Conservation (phyloP, 805 yeast genomes). For the Lipomyces japonicus region DNA sequence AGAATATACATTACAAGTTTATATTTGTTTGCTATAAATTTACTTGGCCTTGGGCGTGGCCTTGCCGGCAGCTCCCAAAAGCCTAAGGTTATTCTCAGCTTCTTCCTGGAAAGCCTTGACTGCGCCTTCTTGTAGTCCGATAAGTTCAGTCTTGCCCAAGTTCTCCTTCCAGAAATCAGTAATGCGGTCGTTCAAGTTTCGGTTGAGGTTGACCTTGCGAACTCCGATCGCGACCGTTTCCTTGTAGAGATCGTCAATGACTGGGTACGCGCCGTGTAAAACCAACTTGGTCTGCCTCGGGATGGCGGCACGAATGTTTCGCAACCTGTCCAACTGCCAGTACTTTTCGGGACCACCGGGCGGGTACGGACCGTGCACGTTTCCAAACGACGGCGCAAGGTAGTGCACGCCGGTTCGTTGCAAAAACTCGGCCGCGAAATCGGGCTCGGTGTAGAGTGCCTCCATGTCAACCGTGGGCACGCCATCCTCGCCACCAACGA, state of each 20-base stretch:
- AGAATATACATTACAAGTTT: no score
- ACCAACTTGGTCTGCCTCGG: slow-evolving; percentile 36
- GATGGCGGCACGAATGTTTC: slow-evolving; percentile 25
- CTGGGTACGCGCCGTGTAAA: slow-evolving; percentile 40
- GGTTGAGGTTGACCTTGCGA: slow-evolving; percentile 39
- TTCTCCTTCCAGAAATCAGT: slow-evolving; percentile 31
- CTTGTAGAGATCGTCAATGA: slow-evolving; percentile 34
- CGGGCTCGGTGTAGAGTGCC: slow-evolving; percentile 39
- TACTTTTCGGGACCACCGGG: slow-evolving; percentile 38
- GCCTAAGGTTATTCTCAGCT: slow-evolving; percentile 36
- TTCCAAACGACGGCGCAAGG: slow-evolving; percentile 42
- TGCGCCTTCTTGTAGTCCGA: slow-evolving; percentile 35
- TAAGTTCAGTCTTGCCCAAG: slow-evolving; percentile 31
- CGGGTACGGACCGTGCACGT: slow-evolving; percentile 42
- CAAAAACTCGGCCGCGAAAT: slow-evolving; percentile 36
- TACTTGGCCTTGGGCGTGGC: no score
- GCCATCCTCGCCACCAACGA: slow-evolving; percentile 43
- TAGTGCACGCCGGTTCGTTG: slow-evolving; percentile 39
- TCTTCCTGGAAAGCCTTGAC: slow-evolving; percentile 32
- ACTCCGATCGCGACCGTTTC: slow-evolving; percentile 37
- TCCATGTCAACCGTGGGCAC: slow-evolving; percentile 35
- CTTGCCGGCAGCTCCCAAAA: slow-evolving; percentile 35
- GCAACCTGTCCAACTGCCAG: slow-evolving; percentile 33
- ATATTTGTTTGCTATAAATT: no score
- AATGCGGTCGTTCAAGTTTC: slow-evolving; percentile 35